Percentiles rank a stretch among this genome's conserved stretches.
Conservation (phyloP, 2,329 filamentous ascomycete genomes). For the Huntiella moniliformis region DNA sequence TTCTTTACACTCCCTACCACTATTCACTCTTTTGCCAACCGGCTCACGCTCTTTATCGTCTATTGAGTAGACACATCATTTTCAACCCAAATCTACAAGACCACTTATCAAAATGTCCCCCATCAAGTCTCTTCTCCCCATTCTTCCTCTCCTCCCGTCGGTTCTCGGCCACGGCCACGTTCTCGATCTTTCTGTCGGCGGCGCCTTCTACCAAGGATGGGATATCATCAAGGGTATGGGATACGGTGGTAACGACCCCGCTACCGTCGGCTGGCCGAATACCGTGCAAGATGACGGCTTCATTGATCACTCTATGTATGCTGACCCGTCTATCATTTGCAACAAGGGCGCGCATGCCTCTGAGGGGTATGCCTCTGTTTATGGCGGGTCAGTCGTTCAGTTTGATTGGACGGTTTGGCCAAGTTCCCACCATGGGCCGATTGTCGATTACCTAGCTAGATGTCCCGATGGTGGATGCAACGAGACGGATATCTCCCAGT, state of each 20-base stretch:
- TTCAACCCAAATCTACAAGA: not conserved
- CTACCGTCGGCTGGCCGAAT: constrained; percentile 19
- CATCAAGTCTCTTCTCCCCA: constrained; percentile 11
- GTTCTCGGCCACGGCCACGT: constrained; percentile 19
- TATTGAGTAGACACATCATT: constrained; percentile 10
- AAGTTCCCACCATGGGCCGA: constrained; percentile 40
- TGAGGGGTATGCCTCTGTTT: constrained; percentile 24
- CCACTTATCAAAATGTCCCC: constrained; percentile 14
- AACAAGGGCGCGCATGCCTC: constrained; percentile 25
- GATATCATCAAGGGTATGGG: constrained; percentile 15
- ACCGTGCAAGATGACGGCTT: constrained; percentile 24
- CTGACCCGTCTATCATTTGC: constrained; percentile 27
- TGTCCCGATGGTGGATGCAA: constrained; percentile 33
- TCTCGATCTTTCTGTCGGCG: constrained; percentile 16
- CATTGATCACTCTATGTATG: constrained; percentile 25
- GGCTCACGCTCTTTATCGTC: not conserved
- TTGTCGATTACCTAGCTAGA: constrained; percentile 41
- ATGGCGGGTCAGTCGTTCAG: constrained; percentile 39
- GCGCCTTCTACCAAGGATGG: constrained; percentile 18
- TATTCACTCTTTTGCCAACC: not conserved
- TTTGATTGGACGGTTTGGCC: constrained; percentile 50
- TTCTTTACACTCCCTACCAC: no score
- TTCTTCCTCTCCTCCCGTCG: constrained; percentile 13
- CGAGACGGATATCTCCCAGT: constrained; percentile 28
- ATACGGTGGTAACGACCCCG: constrained; percentile 13